Evolutionary conservation across 2,329 filamentous ascomycete genomes (phyloP).

Genomic region (Fusarium coffeatum): DNA sequence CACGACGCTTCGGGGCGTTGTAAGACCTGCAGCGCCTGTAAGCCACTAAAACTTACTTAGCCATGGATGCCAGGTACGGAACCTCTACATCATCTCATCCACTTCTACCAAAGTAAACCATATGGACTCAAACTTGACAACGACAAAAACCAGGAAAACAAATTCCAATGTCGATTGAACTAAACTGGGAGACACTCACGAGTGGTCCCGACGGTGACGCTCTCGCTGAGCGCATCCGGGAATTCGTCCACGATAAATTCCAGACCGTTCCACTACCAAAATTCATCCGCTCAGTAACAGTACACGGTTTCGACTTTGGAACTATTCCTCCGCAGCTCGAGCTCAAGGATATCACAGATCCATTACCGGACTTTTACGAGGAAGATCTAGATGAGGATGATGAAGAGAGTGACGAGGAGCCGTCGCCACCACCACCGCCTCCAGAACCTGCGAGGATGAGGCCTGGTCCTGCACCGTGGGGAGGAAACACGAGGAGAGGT

Average conservation of each 20-base stretch:
- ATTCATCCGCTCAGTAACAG: constrained; percentile 96
- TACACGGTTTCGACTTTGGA: constrained; percentile 95
- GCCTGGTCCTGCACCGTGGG: constrained; percentile 33
- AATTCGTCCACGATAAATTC: constrained; percentile 96
- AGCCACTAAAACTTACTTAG: constrained; percentile 22
- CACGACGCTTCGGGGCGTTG: neutral
- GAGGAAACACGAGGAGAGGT: constrained; percentile 40
- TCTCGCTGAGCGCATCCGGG: constrained; percentile 86
- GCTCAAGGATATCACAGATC: constrained; percentile 96
- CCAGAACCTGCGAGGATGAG: constrained; percentile 38
- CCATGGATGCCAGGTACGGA: constrained; percentile 1
- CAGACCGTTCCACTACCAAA: constrained; percentile 90
- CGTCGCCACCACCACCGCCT: constrained; percentile 29
- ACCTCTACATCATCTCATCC: constrained; percentile 19
- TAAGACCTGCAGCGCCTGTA: neutral
- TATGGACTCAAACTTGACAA: neutral
- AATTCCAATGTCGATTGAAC: constrained; percentile 88
- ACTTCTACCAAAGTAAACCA: constrained; percentile 2
- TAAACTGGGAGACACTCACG: constrained; percentile 95
- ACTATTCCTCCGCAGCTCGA: constrained; percentile 84
- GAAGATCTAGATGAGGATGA: constrained; percentile 71
- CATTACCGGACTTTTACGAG: constrained; percentile 96
- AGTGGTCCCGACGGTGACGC: constrained; percentile 86
- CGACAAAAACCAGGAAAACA: neutral
- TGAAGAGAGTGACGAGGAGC: constrained; percentile 52